Base-by-base conservation (phyloP, 2,329 filamentous ascomycete species). In the Colletotrichum sp. region DNA sequence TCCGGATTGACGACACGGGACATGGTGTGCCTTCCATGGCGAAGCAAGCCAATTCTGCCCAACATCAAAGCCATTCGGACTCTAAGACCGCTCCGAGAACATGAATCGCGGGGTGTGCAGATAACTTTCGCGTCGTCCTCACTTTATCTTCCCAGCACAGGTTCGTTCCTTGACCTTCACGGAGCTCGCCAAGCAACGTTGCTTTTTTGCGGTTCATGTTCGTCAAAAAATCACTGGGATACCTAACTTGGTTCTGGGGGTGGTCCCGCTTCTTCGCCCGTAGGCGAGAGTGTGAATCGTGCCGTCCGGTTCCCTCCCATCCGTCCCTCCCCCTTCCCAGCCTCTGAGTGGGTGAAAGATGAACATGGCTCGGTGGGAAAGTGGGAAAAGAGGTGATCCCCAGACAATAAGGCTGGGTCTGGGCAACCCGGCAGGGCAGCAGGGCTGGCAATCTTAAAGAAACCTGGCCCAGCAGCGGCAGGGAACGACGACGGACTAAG, bases 111-210 rank as follows among this genome's bases (percentile, higher is more conserved):
- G 61, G 72, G 61, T 9, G 68, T 66, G 34, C 34, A 61, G 19
- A 25, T 39, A 66, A 52, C 57, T 39, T 49, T 49, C 39, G 39
- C 39, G 19, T 49, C 39, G 19, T 49, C 9, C 39, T 49, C 30
- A 19, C 36, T 63, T 25, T 34, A 44, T 27, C 9, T 27, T 44
- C 9, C n/a, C 67, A 15, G 55, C 22, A 12, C 22, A 13, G 13
- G 22, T 32, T 27, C 22, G 39, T 49, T 49, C 39, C 39, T 44
- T 44, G 36, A 1, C 36, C 13, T 25, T 27, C 55, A 59, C 22
- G 16, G 4, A 59, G 52, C 12, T 34, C n/a, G 15, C 34, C 72
- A 66, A 61, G 68, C 61, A 71, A 71, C 72, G 72, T 75, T 75
- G 59, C 36, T 29, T 64, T 61, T 34, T 49, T 55, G 29, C 39